A percentile compares a stretch with the other conserved stretches of the same genome.
phyloP scores from a whole-genome alignment of 2,329 filamentous ascomycete genomes.

The Aspergillus tanneri region DNA sequence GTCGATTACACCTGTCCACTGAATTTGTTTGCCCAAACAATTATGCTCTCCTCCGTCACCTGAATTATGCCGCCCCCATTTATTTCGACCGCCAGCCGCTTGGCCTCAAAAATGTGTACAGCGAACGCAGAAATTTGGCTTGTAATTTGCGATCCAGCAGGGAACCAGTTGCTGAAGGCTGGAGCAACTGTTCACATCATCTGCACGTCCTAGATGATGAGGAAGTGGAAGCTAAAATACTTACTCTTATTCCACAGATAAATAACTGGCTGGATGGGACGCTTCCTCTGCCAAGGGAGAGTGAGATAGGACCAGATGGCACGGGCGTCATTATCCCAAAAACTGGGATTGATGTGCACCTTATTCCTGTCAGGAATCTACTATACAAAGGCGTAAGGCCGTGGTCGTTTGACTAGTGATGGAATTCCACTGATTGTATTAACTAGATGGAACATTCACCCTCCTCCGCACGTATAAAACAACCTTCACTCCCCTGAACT shows the following conservation, averaged over 20 bases:
- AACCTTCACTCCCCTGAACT: constrained; percentile 8
- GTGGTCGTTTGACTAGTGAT: neutral
- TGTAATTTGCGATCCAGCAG: too few species aligned
- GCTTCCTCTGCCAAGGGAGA: neutral
- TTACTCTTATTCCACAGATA: constrained; percentile 8
- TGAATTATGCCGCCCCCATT: neutral
- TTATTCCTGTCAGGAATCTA: constrained; percentile 8
- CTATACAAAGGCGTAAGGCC: constrained; percentile 12
- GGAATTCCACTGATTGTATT: constrained; percentile 3
- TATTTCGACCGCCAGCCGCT: neutral
- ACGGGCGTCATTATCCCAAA: constrained; percentile 5
- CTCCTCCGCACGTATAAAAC: constrained; percentile 9
- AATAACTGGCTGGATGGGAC: constrained; percentile 9
- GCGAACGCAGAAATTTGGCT: too few species aligned
- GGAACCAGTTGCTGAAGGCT: too few species aligned
- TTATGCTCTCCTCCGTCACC: neutral
- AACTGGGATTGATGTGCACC: constrained; percentile 8
- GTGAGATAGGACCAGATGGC: neutral
- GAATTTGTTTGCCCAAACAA: neutral
- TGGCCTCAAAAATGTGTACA: neutral
- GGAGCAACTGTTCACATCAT: too few species aligned
- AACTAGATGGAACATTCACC: constrained; percentile 10
- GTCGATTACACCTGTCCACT: neutral
- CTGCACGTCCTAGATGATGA: too few species aligned
- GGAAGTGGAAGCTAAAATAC: constrained; percentile 9